Conservation (phyloP, 805 yeast genomes). For the Komagataella pseudopastoris region DNA sequence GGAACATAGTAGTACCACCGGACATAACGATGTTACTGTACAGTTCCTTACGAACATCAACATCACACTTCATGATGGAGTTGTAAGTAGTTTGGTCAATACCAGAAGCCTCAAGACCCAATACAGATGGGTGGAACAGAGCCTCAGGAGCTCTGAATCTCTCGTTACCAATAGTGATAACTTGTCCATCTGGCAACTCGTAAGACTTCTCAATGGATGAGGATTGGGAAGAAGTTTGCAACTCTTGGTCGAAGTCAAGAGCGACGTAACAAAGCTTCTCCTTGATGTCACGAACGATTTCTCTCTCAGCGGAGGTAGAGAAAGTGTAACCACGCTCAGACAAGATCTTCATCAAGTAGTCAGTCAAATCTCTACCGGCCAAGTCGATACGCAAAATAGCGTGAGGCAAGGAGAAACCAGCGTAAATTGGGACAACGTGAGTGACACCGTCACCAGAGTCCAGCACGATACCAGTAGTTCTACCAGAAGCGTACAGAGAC, state of each 20-base stretch:
- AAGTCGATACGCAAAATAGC: constrained; percentile 97
- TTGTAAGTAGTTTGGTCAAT: constrained; percentile 94
- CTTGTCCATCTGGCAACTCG: constrained; percentile 99
- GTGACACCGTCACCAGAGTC: constrained; percentile 99
- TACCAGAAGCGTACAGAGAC: constrained; percentile 97
- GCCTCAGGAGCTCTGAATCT: constrained; percentile 99
- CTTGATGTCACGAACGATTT: constrained; percentile 87
- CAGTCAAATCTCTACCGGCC: constrained; percentile 99
- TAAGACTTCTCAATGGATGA: constrained; percentile 97
- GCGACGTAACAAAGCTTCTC: constrained; percentile 99
- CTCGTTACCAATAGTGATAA: constrained; percentile 98
- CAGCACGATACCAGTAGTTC: constrained; percentile 99
- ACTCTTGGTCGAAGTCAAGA: constrained; percentile 97
- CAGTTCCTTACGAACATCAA: constrained; percentile 97
- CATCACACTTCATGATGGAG: constrained; percentile 97
- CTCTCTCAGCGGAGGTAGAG: constrained; percentile 99
- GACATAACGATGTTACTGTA: constrained; percentile 99
- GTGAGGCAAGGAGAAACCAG: constrained; percentile 98
- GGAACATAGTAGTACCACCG: constrained; percentile 99
- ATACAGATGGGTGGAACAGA: constrained; percentile 93
- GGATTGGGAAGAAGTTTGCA: constrained; percentile 98
- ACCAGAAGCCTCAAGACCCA: constrained; percentile 91
- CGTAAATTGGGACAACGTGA: constrained; percentile 99
- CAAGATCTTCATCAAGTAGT: constrained; percentile 96
- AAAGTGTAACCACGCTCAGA: constrained; percentile 98